These are phyloP conservation scores for Wolfiporia cocos DNA, from an alignment of 1,284 basidiomycete genomes.

Conservation along the genomic window DNA sequence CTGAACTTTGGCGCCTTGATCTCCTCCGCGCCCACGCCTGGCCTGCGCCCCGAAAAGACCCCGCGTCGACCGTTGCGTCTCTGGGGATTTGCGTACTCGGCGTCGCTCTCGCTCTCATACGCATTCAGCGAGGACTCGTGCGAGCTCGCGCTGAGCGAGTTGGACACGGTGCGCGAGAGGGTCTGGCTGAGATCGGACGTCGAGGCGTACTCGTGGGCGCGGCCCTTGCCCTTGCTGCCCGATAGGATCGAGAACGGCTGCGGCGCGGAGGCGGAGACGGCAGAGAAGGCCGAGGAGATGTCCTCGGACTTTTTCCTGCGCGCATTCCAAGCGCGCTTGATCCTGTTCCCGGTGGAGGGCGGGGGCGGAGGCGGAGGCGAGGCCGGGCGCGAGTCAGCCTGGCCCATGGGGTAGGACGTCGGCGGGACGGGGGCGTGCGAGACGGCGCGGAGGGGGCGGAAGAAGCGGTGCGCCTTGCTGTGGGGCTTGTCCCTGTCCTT, in stretches of 20 bases:
- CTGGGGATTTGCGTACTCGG: too few relatives aligned
- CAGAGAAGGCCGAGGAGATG: conserved; percentile 17
- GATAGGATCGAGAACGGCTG: too few relatives aligned
- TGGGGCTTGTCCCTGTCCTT: neutral
- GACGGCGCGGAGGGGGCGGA: conserved; percentile 27
- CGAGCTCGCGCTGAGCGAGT: too few relatives aligned
- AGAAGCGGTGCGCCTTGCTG: conserved; percentile 27
- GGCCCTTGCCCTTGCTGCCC: conserved; percentile 23
- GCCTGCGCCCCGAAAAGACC: conserved; percentile 30
- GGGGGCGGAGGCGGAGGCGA: conserved; percentile 23
- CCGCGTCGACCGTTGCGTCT: too few relatives aligned
- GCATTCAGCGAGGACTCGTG: too few relatives aligned
- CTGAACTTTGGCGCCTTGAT: conserved; percentile 14
- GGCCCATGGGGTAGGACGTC: conserved; percentile 22
- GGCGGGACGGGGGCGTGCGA: conserved; percentile 10
- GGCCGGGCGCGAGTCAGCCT: conserved; percentile 17
- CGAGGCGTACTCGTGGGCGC: conserved; percentile 16
- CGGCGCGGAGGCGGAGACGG: too few relatives aligned
- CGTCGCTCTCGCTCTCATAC: too few relatives aligned
- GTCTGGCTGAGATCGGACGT: conserved; percentile 13
- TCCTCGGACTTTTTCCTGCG: conserved; percentile 63
- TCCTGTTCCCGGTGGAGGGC: conserved; percentile 40
- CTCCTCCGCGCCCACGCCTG: conserved; percentile 10
- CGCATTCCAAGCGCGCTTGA: conserved; percentile 58
- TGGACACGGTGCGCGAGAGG: neutral